These are phyloP conservation scores for Cucumis cinereus DNA, from an alignment of 306 rosid species.

Conservation along the genomic window DNA sequence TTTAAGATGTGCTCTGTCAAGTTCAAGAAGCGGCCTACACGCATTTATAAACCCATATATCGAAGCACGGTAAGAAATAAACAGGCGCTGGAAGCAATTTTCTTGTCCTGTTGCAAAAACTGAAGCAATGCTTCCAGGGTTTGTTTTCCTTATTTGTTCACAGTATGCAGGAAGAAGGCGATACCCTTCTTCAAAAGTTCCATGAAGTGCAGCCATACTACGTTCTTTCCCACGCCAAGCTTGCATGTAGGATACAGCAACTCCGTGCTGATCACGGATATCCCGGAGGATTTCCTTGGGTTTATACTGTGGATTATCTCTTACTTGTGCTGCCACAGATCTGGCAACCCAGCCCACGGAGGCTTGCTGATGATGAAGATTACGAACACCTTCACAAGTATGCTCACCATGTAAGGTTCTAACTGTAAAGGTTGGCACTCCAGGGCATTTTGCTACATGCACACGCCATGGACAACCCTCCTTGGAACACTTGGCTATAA, in stretches of 20 bases:
- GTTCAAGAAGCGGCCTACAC: slow-evolving; percentile 93
- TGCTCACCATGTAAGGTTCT: slow-evolving; percentile 88
- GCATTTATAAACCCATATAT: slow-evolving; percentile 93
- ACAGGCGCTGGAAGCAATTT: slow-evolving; percentile 77
- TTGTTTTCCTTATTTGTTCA: slow-evolving; percentile 77
- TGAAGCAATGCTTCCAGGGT: slow-evolving; percentile 92
- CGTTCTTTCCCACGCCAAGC: slow-evolving; percentile 99
- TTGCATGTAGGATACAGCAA: slow-evolving; percentile 99
- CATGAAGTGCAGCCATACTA: slow-evolving; percentile 99
- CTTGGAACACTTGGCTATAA: slow-evolving; percentile 96
- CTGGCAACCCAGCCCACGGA: slow-evolving; percentile 99
- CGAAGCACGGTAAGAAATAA: slow-evolving; percentile 77
- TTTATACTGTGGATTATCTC: slow-evolving; percentile 91
- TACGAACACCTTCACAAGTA: slow-evolving; percentile 89
- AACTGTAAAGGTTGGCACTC: slow-evolving; percentile 84
- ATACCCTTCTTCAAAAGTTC: slow-evolving; percentile 95
- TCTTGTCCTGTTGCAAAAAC: slow-evolving; percentile 93
- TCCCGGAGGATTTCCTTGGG: slow-evolving; percentile 93
- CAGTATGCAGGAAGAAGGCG: slow-evolving; percentile 87
- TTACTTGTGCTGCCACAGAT: slow-evolving; percentile 84
- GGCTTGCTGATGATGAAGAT: slow-evolving; percentile 98
- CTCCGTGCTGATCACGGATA: slow-evolving; percentile 96
- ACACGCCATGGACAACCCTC: slow-evolving; percentile 99
- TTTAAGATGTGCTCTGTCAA: slow-evolving; percentile 83
- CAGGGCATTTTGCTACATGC: slow-evolving; percentile 96